These are phyloP conservation scores for Euclidium syriacum DNA, from an alignment of 345 rosid species.

Conservation along the genomic window DNA sequence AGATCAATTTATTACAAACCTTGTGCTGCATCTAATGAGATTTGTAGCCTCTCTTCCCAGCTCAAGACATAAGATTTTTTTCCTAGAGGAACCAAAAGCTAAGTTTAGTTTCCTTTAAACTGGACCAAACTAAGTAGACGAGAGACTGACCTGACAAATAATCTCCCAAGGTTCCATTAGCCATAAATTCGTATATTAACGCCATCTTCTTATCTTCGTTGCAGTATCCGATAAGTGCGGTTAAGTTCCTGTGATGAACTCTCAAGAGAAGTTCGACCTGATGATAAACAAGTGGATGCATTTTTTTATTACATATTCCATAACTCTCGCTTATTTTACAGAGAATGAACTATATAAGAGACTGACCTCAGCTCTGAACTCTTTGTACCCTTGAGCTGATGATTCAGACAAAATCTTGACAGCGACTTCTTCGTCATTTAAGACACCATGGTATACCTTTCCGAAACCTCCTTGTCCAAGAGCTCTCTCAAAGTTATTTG, in stretches of 20 bases:
- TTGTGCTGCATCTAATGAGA: slow-evolving; percentile 37
- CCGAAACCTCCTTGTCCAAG: slow-evolving; percentile 41
- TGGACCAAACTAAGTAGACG: background rate
- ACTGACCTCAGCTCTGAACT: slow-evolving; percentile 36
- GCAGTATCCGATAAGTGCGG: too few relatives aligned
- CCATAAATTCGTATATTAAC: too few relatives aligned
- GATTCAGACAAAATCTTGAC: slow-evolving; percentile 34
- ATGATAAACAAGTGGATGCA: background rate
- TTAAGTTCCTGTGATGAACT: too few relatives aligned
- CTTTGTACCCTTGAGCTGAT: slow-evolving; percentile 25
- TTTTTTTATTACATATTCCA: too few relatives aligned
- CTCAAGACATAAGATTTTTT: background rate
- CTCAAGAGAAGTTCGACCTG: too few relatives aligned
- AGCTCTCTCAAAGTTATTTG: slow-evolving; percentile 21
- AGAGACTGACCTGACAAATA: slow-evolving; percentile 26
- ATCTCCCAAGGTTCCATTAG: slow-evolving; percentile 26
- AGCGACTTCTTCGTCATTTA: slow-evolving; percentile 33
- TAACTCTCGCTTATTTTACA: too few relatives aligned
- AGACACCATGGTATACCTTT: slow-evolving; percentile 27
- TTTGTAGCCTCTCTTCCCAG: slow-evolving; percentile 36
- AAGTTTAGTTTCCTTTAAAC: background rate
- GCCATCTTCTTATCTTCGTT: too few relatives aligned
- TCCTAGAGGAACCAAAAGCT: background rate
- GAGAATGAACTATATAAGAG: too few relatives aligned
- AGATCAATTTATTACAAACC: slow-evolving; percentile 13